Evolutionary conservation across 2,329 filamentous ascomycete genomes (phyloP).

Genomic region (Cryoendolithus antarcticus): DNA sequence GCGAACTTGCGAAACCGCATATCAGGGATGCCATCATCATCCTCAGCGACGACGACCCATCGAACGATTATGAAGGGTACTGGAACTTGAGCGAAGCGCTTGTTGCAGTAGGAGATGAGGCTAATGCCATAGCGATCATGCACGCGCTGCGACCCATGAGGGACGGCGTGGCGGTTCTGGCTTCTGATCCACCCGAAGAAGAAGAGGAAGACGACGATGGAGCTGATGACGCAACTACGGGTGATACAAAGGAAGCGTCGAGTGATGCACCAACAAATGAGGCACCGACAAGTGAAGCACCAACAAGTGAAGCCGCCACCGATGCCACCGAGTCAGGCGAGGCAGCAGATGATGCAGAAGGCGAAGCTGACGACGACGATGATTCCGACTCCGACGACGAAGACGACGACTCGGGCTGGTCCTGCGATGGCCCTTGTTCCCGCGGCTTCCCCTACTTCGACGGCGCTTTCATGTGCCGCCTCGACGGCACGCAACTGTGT

Average conservation of each 20-base stretch:
- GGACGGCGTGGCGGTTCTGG: background rate
- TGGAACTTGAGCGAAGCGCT: background rate
- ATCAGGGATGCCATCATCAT: constrained; percentile 1
- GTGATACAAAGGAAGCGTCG: too few species aligned
- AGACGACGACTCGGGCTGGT: background rate
- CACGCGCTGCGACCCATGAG: background rate
- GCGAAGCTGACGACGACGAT: too few species aligned
- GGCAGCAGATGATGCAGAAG: too few species aligned
- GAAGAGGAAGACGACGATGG: too few species aligned
- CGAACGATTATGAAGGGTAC: constrained; percentile 1
- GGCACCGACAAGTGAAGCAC: too few species aligned
- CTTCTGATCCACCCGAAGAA: too few species aligned
- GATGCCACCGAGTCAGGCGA: too few species aligned
- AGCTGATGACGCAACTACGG: too few species aligned
- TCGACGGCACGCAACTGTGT: background rate
- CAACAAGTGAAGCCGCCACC: too few species aligned
- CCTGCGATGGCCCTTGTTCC: background rate
- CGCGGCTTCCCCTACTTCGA: constrained; percentile 1
- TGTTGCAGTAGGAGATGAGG: background rate
- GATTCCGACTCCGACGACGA: background rate
- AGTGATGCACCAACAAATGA: too few species aligned
- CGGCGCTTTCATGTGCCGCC: background rate
- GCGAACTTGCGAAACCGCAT: background rate
- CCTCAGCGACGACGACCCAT: background rate
- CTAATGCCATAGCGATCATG: background rate